Base-by-base conservation (phyloP, 306 rosid genomes). In the Albizia julibrissin region DNA sequence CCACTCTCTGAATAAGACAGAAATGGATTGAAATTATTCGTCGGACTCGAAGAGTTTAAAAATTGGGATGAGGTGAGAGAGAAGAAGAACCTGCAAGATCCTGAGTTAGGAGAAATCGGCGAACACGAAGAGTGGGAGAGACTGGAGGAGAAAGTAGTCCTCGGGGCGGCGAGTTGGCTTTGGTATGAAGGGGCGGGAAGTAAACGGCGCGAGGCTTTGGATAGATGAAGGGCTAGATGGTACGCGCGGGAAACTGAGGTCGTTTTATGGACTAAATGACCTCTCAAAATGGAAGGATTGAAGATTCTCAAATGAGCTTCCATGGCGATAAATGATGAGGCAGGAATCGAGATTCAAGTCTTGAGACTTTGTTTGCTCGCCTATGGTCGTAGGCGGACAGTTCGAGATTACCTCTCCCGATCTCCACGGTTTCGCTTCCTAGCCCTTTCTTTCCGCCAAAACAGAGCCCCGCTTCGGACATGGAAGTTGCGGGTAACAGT, bases 221-320 rank as follows among this genome's bases (percentile, higher is more conserved):
- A 22, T 8, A 49, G 72, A 62, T 70, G 84, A 54, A 66, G 47
- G 21, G 40, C 68, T 11, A 83, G 86, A 9, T 37, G 50, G 58
- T 61, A 34, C 1, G 46, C 4, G 11, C 33, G 54, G 14, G 82
- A 74, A 11, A 59, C 59, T 1, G 76, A 74, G 40, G 80, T 78
- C 56, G 87, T 18, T 88, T 77, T 90, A 58, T 43, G 49, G 79
- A 87, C 33, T 47, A 95, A 22, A 72, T 61, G 87, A 76, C 87
- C 91, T 69, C 58, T 75, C 44, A 92, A 66, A 79, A 85, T 80
- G 78, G 84, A 85, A 33, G 87, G 84, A 10, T 80, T 82, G 47
- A 89, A 64, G 54, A 80, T 21, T 84, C 85, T 85, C 33, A 81
- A 79, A 8, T 86, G 86, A 72, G 90, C 88, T 75, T 93, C 94